A percentile compares a stretch with the other conserved stretches of the same genome.
These are phyloP conservation scores for Triticum turgidum DNA, from an alignment of 176 grass and related monocot species.

Conservation along the genomic window DNA sequence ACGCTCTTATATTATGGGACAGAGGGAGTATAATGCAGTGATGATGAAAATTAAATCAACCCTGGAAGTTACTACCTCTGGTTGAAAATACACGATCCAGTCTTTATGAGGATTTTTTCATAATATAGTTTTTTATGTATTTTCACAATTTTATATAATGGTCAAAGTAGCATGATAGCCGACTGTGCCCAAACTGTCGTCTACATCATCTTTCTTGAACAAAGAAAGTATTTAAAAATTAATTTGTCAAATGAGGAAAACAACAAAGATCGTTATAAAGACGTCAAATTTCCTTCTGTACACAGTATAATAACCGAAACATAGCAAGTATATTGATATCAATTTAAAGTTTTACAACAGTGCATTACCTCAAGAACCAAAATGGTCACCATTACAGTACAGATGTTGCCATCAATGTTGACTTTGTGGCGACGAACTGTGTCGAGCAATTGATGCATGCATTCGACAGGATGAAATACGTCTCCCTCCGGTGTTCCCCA, in stretches of 20 bases:
- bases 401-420: constrained; percentile 95
- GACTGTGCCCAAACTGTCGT: neutral
- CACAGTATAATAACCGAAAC: neutral
- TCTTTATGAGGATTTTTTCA: neutral
- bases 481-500: constrained; percentile 89
- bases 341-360: constrained; percentile 10
- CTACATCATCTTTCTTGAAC: neutral
- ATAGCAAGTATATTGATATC: neutral
- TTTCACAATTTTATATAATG: neutral
- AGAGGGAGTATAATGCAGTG: neutral
- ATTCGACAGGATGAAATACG: constrained; percentile 78
- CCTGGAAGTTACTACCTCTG: neutral
- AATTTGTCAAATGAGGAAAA: neutral
- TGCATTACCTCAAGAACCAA: constrained; percentile 88
- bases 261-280: neutral
- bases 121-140: neutral
- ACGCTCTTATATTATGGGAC: no score
- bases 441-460: constrained; percentile 94
- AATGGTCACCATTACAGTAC: constrained; percentile 93
- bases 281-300: neutral
- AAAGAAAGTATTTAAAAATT: neutral
- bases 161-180: neutral
- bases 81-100: neutral
- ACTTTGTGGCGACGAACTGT: constrained; percentile 83
- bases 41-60: neutral